Conservation (phyloP, 257 asterid species). For the Solanum dulcamara region DNA sequence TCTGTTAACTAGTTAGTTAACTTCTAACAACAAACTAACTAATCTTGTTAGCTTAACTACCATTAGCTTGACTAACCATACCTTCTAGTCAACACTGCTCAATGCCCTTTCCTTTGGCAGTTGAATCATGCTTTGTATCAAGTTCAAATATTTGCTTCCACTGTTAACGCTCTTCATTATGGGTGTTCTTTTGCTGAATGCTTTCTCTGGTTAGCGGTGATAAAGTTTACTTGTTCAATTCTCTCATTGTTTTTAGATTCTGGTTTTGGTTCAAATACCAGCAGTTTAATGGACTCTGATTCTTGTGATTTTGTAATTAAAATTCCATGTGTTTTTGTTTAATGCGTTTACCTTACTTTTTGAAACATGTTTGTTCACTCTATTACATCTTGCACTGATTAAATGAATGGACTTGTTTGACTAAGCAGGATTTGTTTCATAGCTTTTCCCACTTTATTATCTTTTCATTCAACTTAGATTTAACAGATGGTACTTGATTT, state of each 20-base stretch:
- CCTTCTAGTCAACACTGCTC: too few relatives aligned
- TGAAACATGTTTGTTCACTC: neutral
- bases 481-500: neutral
- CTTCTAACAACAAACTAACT: too few relatives aligned
- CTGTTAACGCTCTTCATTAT: neutral
- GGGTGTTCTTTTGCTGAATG: neutral
- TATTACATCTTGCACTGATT: neutral
- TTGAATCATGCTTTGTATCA: neutral
- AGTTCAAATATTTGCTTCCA: neutral
- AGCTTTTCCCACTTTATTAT: neutral
- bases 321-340: neutral
- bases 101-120: neutral
- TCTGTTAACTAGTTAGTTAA: too few relatives aligned
- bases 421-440: neutral
- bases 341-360: neutral
- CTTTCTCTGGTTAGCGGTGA: neutral
- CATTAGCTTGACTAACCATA: too few relatives aligned
- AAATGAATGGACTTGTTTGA: neutral
- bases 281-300: neutral
- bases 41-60: too few relatives aligned
- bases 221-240: neutral
- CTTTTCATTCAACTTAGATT: neutral
- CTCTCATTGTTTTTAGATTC: neutral
- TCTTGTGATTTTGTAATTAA: neutral
- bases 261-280: neutral